Base-by-base conservation (phyloP, 140 eudicot species). In the Bidens hawaiensis region DNA sequence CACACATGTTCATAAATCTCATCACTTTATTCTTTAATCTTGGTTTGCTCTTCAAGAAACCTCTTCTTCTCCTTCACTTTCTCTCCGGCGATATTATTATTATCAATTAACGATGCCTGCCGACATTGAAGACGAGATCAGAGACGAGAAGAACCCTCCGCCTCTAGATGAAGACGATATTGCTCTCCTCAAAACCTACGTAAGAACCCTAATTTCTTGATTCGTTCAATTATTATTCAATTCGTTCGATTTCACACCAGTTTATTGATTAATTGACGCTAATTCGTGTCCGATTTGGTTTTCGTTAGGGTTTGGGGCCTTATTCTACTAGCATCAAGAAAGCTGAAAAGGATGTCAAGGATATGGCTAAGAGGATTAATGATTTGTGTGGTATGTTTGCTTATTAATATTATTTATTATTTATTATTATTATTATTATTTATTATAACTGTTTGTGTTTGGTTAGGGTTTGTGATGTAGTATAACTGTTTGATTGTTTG, bases 141-240 rank as follows among this genome's bases (percentile, higher is more conserved):
- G 86, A 89, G 95, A 89, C 74, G 93, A 89, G 89, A 89, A 83
- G 78, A 89, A 85, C 76, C 95, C 95, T 2, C 76, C 60, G 11
- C 97, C 97, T 3, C 95, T 89, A 6, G 97, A 89, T 33, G 97
- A 85, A 48, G 97, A 83, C 64, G 97, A 89, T 66, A 89, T 89
- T 11, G 95, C 95, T 14, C 85, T 89, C 48, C 83, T 89, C 66
- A 89, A 89, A 55, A 89, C 97, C 56, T 89, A 89, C 69, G 95
- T 85, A 79, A 33, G 46, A 36, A n/a, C n/a, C n/a, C n/a, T n/a
- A n/a, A n/a, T n/a, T n/a, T n/a, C n/a, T 38, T 55, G 16, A 8
- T 6, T 40, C 51, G 12, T 49, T 43, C 2, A 17, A 58, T 62
- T 34, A 16, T 1, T 13, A 48, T 62, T 9, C 26, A 23, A 18